Evolutionary conservation across 441 rosid genomes (phyloP), one percentile per base, ranked within the genome.

Genomic region (Biscutella laevigata): DNA sequence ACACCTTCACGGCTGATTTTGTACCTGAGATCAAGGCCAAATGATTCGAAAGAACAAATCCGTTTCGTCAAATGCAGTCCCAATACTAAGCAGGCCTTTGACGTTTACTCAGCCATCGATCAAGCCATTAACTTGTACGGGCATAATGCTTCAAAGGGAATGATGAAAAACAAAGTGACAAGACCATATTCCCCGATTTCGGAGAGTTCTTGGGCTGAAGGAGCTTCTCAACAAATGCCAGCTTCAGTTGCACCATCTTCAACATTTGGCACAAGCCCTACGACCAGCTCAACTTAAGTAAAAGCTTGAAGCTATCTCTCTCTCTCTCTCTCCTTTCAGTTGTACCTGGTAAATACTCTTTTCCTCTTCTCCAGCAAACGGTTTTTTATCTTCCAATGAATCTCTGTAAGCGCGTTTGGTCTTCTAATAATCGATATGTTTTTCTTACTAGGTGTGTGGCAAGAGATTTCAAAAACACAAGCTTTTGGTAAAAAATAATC

Each of bases 141-240:
- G 28, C 69, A 61, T 28, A 70, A 66, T 58, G 59, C 47, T 44
- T 58, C 79, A 28, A 79, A 77, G 97, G 95, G 84, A 52, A 42
- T 71, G 74, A 74, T 47, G 71, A 88, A 81, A 74, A 73, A 72
- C 73, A 79, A 77, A 73, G 95, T 82, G 50, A 78, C 74, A 50
- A 82, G 77, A 67, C 99, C 97, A 35, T 92, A 92, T 71, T 71
- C 94, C 5, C 92, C 98, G 1, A 51, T 59, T 7, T 50, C 67
- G 8, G 82, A 75, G 58, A 70, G 74, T 42, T 47, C 60, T 12
- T 57, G 55, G 52, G 38, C 61, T 19, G 95, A 88, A 71, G 82
- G 78, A 60, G 49, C 51, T 61, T 72, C 86, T 44, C 94, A 73
- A 36, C 86, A 65, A 54, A 62, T 72, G 56, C 79, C 83, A 50